phyloP scores from a whole-genome alignment of 495 filamentous ascomycete genomes.

The Aspergillus homomorphus region DNA sequence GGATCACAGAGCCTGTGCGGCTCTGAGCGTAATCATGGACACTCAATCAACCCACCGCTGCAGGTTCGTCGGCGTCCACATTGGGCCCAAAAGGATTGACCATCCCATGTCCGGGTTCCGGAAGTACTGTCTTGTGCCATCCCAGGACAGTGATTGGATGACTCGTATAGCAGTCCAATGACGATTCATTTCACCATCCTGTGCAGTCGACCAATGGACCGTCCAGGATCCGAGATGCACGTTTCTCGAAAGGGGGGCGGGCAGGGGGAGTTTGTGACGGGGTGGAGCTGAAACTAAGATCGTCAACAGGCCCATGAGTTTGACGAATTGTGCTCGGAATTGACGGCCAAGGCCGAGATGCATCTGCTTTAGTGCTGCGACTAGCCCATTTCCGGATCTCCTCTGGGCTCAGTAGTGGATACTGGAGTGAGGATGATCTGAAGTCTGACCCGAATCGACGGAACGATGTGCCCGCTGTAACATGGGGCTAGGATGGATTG shows the following conservation, averaged over 20 bases:
- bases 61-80: slow-evolving; percentile 13
- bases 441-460: slow-evolving; percentile 21
- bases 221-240: slow-evolving; percentile 12
- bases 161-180: slow-evolving; percentile 6
- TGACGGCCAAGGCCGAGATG: slow-evolving; percentile 16
- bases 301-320: slow-evolving; percentile 21
- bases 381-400: slow-evolving; percentile 5
- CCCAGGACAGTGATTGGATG: slow-evolving; percentile 17
- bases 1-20: slow-evolving; percentile 13
- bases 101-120: slow-evolving; percentile 10
- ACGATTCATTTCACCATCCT: slow-evolving; percentile 24
- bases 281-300: slow-evolving; percentile 23
- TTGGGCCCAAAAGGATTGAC: slow-evolving; percentile 9
- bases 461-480: slow-evolving; percentile 16
- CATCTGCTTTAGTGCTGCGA: slow-evolving; percentile 7
- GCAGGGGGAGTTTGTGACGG: slow-evolving; percentile 2
- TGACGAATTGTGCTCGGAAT: slow-evolving; percentile 18
- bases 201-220: slow-evolving; percentile 15
- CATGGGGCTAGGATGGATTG: slow-evolving; percentile 6
- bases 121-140: slow-evolving; percentile 19
- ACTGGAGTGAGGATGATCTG: slow-evolving; percentile 16
- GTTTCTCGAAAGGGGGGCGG: slow-evolving; percentile 19
- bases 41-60: too few relatives aligned
- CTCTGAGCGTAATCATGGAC: slow-evolving; percentile 17
- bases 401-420: background rate